Percentiles rank a stretch among this genome's conserved stretches.
Evolutionary conservation across 768 basidiomycete species (phyloP).

Genomic region (Strobilomyces echinocephalus): DNA sequence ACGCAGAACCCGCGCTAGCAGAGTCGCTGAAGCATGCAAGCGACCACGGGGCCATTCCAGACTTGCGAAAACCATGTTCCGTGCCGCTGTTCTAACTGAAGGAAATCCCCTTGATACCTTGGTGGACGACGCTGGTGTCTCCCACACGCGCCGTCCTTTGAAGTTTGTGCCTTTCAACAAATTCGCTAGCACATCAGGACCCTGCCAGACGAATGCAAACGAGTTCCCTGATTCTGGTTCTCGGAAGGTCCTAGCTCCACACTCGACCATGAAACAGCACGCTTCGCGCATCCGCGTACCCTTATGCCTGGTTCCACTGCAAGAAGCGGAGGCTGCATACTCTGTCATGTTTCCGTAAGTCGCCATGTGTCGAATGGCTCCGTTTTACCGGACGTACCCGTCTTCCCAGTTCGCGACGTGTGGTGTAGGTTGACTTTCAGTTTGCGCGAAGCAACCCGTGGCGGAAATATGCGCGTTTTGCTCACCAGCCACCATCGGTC

Average conservation of each 20-base stretch:
- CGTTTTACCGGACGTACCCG: constrained; percentile 4
- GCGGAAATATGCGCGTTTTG: not conserved
- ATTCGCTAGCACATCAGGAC: constrained; percentile 3
- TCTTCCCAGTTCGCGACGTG: not conserved
- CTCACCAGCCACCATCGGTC: not conserved
- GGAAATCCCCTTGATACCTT: constrained; percentile 22
- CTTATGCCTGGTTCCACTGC: constrained; percentile 22
- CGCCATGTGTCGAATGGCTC: not conserved
- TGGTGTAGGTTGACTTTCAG: not conserved
- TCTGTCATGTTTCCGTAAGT: constrained; percentile 26
- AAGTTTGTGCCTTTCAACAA: constrained; percentile 27
- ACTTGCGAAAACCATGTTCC: constrained; percentile 15
- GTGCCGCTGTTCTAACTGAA: constrained; percentile 25
- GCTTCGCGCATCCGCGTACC: constrained; percentile 9
- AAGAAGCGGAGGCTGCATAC: constrained; percentile 27
- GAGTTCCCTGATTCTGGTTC: not conserved
- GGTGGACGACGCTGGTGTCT: constrained; percentile 7
- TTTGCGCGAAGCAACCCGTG: not conserved
- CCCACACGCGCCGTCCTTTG: constrained; percentile 21
- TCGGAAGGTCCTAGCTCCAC: not conserved
- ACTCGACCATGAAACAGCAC: not conserved
- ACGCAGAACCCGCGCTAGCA: not conserved
- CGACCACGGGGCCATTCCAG: not conserved
- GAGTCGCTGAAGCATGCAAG: not conserved
- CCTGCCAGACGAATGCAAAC: not conserved